Conservation (phyloP, 1,284 basidiomycete species). For the Apiotrichum mycotoxinovorans region DNA sequence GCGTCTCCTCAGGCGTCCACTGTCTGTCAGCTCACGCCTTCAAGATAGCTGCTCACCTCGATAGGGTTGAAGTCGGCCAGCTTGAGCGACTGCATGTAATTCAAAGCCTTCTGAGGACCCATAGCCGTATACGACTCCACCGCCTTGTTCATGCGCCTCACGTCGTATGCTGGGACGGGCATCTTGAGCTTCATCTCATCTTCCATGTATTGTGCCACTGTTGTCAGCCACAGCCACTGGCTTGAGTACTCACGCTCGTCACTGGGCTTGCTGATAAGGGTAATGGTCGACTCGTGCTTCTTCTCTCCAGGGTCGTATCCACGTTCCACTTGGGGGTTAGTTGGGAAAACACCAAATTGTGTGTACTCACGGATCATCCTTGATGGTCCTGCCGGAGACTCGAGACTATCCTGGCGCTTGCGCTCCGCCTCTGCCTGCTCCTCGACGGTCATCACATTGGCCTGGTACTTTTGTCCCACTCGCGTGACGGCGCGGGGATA, state of each 20-base stretch:
- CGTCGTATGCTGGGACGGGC: slow-evolving; percentile 38
- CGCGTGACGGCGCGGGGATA: slow-evolving; percentile 87
- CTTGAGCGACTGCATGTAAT: slow-evolving; percentile 26
- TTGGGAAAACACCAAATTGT: background rate
- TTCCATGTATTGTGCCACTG: slow-evolving; percentile 39
- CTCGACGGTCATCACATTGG: slow-evolving; percentile 50
- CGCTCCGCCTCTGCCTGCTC: slow-evolving; percentile 37
- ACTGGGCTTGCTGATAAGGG: slow-evolving; percentile 30
- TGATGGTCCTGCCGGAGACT: slow-evolving; percentile 24
- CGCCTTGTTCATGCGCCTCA: slow-evolving; percentile 35
- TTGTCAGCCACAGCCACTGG: slow-evolving; percentile 4
- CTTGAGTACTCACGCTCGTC: slow-evolving; percentile 40
- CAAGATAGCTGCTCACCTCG: slow-evolving; percentile 21
- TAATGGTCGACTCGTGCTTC: slow-evolving; percentile 37
- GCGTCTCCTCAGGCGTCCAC: slow-evolving; percentile 27
- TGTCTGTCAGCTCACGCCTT: slow-evolving; percentile 16
- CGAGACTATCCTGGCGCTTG: slow-evolving; percentile 18
- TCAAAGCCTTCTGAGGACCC: slow-evolving; percentile 30
- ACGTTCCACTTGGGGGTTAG: slow-evolving; percentile 28
- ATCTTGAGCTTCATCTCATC: slow-evolving; percentile 28
- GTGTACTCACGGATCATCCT: slow-evolving; percentile 31
- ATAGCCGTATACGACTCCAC: slow-evolving; percentile 27
- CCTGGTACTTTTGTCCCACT: slow-evolving; percentile 81
- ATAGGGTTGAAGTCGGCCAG: slow-evolving; percentile 36
- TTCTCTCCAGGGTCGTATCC: slow-evolving; percentile 37